A percentile compares a stretch with the other conserved stretches of the same genome.
Conservation (phyloP, 306 rosid genomes). For the Erythrophleum fordii region DNA sequence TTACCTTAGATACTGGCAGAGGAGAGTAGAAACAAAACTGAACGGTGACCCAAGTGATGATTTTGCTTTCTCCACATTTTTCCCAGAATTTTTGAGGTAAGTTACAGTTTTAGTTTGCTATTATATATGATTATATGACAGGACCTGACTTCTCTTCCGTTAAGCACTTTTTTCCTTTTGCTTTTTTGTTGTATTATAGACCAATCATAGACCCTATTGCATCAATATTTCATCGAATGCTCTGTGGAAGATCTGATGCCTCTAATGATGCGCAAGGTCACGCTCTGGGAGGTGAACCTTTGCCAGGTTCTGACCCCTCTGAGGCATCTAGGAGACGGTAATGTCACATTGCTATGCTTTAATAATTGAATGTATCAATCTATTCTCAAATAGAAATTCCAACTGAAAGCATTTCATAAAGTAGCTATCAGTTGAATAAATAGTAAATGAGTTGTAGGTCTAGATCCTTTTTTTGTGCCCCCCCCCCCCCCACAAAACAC, state of each 20-base stretch:
- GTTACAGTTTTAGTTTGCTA: slow-evolving; percentile 7
- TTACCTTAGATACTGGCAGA: slow-evolving; percentile 98
- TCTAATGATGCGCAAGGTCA: slow-evolving; percentile 55
- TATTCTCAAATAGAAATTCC: not conserved
- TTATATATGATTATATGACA: slow-evolving; percentile 7
- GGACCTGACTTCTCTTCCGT: slow-evolving; percentile 10
- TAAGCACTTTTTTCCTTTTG: not conserved
- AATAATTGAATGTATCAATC: slow-evolving; percentile 3
- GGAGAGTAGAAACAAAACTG: slow-evolving; percentile 79
- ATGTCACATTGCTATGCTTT: slow-evolving; percentile 7
- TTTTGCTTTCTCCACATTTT: slow-evolving; percentile 90
- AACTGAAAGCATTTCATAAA: slow-evolving; percentile 1
- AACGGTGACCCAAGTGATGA: slow-evolving; percentile 96
- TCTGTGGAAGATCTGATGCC: slow-evolving; percentile 80
- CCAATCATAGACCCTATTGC: slow-evolving; percentile 87
- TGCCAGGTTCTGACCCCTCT: slow-evolving; percentile 94
- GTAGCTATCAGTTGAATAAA: not conserved
- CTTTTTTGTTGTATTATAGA: slow-evolving; percentile 53
- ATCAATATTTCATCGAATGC: slow-evolving; percentile 80
- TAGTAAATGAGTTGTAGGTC: slow-evolving; percentile 3
- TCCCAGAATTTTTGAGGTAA: slow-evolving; percentile 87
- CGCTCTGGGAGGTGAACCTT: slow-evolving; percentile 58
- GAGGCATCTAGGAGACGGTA: slow-evolving; percentile 95
- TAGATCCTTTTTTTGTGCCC: not conserved
- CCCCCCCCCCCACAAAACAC: too few relatives aligned